Conservation (phyloP, 177 flowering plant species). For the Vitis hybrid region DNA sequence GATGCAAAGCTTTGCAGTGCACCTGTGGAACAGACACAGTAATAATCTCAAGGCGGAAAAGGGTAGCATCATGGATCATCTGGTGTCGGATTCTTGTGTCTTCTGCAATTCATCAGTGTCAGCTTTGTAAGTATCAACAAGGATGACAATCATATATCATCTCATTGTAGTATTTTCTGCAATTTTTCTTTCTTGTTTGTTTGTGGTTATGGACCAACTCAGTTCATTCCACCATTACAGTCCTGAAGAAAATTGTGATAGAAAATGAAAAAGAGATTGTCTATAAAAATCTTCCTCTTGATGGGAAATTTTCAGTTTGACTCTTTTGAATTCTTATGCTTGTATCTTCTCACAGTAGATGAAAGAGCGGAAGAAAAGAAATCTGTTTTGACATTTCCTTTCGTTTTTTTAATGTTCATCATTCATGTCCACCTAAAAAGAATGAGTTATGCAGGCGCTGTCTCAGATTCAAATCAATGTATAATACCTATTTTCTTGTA, state of each 20-base stretch:
- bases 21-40: conserved; percentile 66
- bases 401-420: neutral
- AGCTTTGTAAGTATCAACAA: conserved; percentile 19
- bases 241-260: neutral
- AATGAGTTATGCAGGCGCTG: conserved; percentile 5
- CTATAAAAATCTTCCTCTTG: no score
- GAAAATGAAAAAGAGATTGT: conserved; percentile 2
- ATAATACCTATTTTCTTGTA: conserved; percentile 5
- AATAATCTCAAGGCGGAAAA: conserved; percentile 35
- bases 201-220: conserved; percentile 18
- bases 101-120: conserved; percentile 32
- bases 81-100: conserved; percentile 33
- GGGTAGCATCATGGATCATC: conserved; percentile 47
- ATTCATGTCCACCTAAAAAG: no score
- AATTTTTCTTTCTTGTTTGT: neutral
- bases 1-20: conserved; percentile 44
- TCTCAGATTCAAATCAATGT: conserved; percentile 10
- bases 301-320: no score
- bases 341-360: neutral
- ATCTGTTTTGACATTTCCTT: neutral
- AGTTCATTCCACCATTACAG: conserved; percentile 16
- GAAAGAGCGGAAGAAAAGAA: neutral
- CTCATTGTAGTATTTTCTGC: neutral
- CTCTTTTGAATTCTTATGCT: neutral
- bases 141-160: neutral